A percentile compares a stretch with the other conserved stretches of the same genome.
These are phyloP conservation scores for Trichosporon inkin DNA, from an alignment of 1,284 basidiomycete species.

Conservation along the genomic window DNA sequence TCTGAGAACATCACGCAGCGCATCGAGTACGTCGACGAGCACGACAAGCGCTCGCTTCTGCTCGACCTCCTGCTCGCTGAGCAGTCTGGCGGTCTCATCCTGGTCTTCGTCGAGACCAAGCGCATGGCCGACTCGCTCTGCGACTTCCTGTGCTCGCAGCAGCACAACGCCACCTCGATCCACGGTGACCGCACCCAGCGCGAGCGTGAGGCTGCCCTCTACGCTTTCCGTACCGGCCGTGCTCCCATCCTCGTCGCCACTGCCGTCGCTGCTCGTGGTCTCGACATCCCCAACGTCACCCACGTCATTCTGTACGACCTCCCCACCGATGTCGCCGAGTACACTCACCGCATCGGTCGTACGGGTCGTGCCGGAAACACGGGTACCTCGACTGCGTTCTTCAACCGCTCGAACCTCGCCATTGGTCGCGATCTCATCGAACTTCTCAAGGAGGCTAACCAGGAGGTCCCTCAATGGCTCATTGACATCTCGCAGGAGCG, in stretches of 20 bases:
- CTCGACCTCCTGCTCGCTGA: constrained; percentile 89
- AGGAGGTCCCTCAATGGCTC: constrained; percentile 90
- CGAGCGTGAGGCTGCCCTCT: constrained; percentile 91
- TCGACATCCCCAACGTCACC: constrained; percentile 99
- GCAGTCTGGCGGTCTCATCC: constrained; percentile 69
- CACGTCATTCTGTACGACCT: constrained; percentile 95
- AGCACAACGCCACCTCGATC: constrained; percentile 89
- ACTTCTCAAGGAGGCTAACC: constrained; percentile 92
- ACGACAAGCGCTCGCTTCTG: constrained; percentile 93
- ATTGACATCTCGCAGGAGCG: constrained; percentile 80
- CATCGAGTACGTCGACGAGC: constrained; percentile 97
- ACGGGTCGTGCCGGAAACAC: constrained; percentile 98
- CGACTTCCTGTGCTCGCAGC: constrained; percentile 84
- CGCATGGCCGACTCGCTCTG: constrained; percentile 98
- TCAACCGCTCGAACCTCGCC: constrained; percentile 86
- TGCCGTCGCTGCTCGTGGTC: constrained; percentile 95
- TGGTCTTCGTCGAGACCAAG: constrained; percentile 99
- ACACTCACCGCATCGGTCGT: constrained; percentile 97
- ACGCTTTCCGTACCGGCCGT: constrained; percentile 90
- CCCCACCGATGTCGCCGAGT: constrained; percentile 98
- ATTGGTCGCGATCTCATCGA: constrained; percentile 90
- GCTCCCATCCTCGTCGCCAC: constrained; percentile 97
- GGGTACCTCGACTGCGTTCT: constrained; percentile 91
- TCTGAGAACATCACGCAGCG: constrained; percentile 99
- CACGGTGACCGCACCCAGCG: constrained; percentile 97